Base-by-base conservation (phyloP, 176 grass and related monocot genomes). In the Rhynchospora tenuis region DNA sequence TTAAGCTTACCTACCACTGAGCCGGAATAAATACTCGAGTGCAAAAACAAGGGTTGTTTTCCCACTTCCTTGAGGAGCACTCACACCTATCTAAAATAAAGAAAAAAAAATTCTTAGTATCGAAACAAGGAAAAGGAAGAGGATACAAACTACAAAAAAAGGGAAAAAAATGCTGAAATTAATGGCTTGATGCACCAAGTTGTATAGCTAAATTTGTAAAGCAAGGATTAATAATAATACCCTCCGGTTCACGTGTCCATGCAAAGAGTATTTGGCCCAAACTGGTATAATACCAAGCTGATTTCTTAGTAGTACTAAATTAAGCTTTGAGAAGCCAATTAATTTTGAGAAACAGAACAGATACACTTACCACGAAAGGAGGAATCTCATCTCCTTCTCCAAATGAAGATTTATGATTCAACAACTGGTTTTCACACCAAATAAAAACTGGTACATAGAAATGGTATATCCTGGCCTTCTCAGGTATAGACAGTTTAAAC, bases 31-130 rank as follows among this genome's bases (percentile, higher is more conserved):
- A 81, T 75, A 90, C 85, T 95, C 88, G 84, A 99, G 96, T n/a
- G 93, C 91, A 12, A 86, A 95, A 88, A 95, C 93, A 83, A 99
- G 96, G 72, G 93, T 99, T 60, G 96, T 99, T 82, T 99, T 99
- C 65, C 96, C 93, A 63, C 96, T 93, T 54, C 96, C 96, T 90
- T 99, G 96, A 51, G 96, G 96, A 88, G 96, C 91, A 63, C 96
- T 99, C 71, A 95, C 85, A 13, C 96, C 93, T 70, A 99, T 99
- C 96, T 99, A 87, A 74, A 84, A 55, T 62, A 72, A 79, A 3
- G 78, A 90, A 90, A n/a, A 62, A n/a, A 79, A 23, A 43, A 17
- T 67, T 64, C 74, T 73, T 48, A 87, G 28, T 77, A 56, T 33
- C 13, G 2, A 26, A 74, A 27, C 6, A 7, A 8, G 48, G 24